Conservation (phyloP, 1,139 yeast genomes). For the Blastobotrys illinoisensis region DNA sequence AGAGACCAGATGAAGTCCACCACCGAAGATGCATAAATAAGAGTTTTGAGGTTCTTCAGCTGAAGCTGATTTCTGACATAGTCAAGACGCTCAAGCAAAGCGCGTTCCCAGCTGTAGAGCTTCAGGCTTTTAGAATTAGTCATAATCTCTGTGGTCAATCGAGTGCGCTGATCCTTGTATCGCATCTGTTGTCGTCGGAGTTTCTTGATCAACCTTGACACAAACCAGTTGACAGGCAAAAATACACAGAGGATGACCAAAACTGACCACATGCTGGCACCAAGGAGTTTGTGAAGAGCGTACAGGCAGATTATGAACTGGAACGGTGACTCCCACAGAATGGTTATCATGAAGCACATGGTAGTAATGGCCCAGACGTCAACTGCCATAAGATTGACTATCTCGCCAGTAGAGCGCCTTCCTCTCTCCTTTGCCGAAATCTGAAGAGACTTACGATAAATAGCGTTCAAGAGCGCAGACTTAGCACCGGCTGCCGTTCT, state of each 20-base stretch:
- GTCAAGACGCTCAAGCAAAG: constrained; percentile 46
- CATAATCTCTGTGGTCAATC: constrained; percentile 58
- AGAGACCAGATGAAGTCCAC: constrained; percentile 57
- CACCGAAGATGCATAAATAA: constrained; percentile 37
- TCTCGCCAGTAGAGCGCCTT: constrained; percentile 80
- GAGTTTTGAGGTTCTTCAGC: constrained; percentile 60
- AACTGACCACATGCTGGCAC: constrained; percentile 60
- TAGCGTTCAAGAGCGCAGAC: constrained; percentile 65
- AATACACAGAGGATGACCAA: constrained; percentile 47
- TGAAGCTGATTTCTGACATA: constrained; percentile 82
- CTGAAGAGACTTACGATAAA: constrained; percentile 72
- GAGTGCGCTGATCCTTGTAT: constrained; percentile 55
- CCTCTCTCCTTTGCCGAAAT: constrained; percentile 77
- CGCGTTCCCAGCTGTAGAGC: constrained; percentile 69
- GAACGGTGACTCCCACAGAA: constrained; percentile 55
- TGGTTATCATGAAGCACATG: constrained; percentile 47
- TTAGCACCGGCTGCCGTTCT: constrained; percentile 29
- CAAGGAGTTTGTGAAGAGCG: constrained; percentile 55
- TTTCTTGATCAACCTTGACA: constrained; percentile 45
- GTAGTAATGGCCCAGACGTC: constrained; percentile 72
- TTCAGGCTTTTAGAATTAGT: constrained; percentile 64
- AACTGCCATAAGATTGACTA: constrained; percentile 60
- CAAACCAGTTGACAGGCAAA: constrained; percentile 52
- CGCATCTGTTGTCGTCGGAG: constrained; percentile 66
- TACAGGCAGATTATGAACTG: constrained; percentile 48